phyloP scores from a whole-genome alignment of 345 rosid species.

The Sisymbrium altissimum region DNA sequence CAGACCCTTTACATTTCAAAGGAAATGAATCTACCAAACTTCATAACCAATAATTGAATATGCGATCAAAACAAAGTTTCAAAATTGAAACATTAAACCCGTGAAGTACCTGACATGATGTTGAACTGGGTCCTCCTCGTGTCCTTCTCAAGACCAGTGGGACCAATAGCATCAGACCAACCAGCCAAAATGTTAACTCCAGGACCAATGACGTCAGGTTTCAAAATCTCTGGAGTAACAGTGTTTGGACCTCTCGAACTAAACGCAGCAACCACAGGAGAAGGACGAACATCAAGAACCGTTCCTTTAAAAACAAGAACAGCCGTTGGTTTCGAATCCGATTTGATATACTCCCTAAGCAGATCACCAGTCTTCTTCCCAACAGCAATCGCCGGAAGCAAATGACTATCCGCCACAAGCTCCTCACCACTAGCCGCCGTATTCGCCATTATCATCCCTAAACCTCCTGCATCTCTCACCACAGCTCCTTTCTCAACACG shows the following conservation, averaged over 20 bases:
- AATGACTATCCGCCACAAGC: constrained; percentile 78
- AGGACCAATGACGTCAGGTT: constrained; percentile 90
- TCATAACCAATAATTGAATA: neutral
- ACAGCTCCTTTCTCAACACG: constrained; percentile 82
- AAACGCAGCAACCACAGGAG: constrained; percentile 92
- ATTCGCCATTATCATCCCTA: constrained; percentile 84
- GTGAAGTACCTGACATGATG: constrained; percentile 69
- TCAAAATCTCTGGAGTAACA: constrained; percentile 71
- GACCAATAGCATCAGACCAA: constrained; percentile 75
- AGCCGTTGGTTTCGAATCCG: constrained; percentile 50
- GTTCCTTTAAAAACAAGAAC: constrained; percentile 63
- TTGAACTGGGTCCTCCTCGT: constrained; percentile 60
- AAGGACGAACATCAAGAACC: constrained; percentile 52
- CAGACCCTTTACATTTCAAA: too few species aligned
- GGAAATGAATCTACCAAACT: neutral
- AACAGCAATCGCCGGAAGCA: constrained; percentile 70
- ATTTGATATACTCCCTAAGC: constrained; percentile 48
- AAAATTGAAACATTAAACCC: neutral
- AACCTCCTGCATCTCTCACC: constrained; percentile 75
- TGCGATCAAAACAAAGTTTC: neutral
- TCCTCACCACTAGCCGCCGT: constrained; percentile 63
- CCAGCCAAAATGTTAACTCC: constrained; percentile 86
- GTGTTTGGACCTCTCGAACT: constrained; percentile 84
- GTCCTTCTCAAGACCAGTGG: constrained; percentile 68
- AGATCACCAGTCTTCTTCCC: constrained; percentile 61